Evolutionary conservation across 106 monocot species (phyloP), one percentile per base, ranked within the genome.

Genomic region (Agapanthus africanus): DNA sequence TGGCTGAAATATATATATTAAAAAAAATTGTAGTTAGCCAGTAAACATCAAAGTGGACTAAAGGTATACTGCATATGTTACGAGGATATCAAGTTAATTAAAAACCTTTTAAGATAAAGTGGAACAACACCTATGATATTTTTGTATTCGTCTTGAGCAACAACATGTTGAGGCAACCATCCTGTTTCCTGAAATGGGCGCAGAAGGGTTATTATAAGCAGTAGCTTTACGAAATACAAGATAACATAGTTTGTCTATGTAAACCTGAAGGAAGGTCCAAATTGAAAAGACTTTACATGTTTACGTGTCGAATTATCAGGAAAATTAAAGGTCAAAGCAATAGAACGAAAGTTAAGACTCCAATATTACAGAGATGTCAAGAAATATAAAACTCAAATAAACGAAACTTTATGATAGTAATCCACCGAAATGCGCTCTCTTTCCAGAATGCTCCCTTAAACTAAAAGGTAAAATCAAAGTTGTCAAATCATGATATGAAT

Each of bases 51-150:
- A 44, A 28, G 39, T 64, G 42, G 37, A 22, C 11, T 25, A 18
- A 37, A 37, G 38, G 25, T 39, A 47, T 60, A 33, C 7, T 50
- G 14, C 21, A 49, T 37, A 62, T 62, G 40, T 63, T 73, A 47
- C 4, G 56, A 75, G 13, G 15, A 25, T 44, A 71, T 59, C 25
- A 37, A 49, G 23, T 6, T 67, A 67, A 71, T 70, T 68, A 19
- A 83, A 65, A 60, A 97, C 97, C 97, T 97, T 92, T 97, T 97
- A 74, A 97, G 89, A 77, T 92, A 97, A 84, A 97, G 89, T 25
- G 97, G 97, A 74, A 97, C 92, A 84, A 87, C 92, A 83, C 97
- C 97, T 83, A 97, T 57, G 47, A 72, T 77, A 81, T 84, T 92
- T 76, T 80, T 77, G 70, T 79, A 59, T 74, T 89, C 86, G 82